Evolutionary conservation across 805 yeast species (phyloP), one percentile per base, ranked within the genome.

Genomic region (Scheffersomyces lignosus): DNA sequence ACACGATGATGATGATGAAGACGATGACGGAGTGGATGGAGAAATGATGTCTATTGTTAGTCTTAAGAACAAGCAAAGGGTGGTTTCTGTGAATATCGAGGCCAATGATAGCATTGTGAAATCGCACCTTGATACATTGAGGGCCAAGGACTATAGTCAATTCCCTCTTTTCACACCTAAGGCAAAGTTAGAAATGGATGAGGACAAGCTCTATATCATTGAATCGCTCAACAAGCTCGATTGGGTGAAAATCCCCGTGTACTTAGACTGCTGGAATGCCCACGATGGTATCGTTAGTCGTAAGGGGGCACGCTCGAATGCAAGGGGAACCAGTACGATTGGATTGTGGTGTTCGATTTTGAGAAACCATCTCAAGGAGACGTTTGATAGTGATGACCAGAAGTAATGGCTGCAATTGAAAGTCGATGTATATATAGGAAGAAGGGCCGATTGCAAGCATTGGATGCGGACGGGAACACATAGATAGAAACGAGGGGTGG

Each of bases 221-320:
- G 54, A 68, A 2, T 75, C 77, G 44, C 65, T 90, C 53, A 85
- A 87, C 57, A 49, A 58, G 15, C 56, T 91, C 16, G 70, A 73
- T 3, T 90, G 96, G 96, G 66, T 77, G 33, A 87, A 90, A 54
- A 73, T 86, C 29, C 85, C 93, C 0, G 81, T 83, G 2, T 79
- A 77, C 47, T 70, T 90, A 31, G 81, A 80, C 44, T 73, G 83
- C 13, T 67, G 83, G 52, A 88, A 89, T 57, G 81, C 97, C 0
- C 98, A 90, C 54, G 96, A 85, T 41, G 86, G 85, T 3, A 86
- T 91, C 36, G 85, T 88, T 13, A 87, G 91, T 13, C 71, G 98
- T 44, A 70, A 81, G 38, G 89, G 89, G 0, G 62, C 78, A 2
- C 55, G 60, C 23, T 66, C 66, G 15, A 70, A 74, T 33, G 70